Conservation (phyloP, 176 grass and related monocot genomes). For the Poa pratensis region DNA sequence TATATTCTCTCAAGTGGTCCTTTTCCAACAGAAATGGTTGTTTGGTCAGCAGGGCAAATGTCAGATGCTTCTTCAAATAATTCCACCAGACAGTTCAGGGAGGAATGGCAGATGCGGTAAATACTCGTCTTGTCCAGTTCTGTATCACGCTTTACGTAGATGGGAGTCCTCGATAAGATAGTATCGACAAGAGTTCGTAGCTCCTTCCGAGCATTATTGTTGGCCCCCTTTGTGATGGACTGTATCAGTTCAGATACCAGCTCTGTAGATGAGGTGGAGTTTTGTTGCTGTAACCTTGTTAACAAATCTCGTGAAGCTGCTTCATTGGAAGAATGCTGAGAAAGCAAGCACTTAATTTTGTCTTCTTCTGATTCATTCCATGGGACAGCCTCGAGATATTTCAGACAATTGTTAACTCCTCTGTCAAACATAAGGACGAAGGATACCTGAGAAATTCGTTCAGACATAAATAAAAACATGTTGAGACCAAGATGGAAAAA, state of each 20-base stretch:
- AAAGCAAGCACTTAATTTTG: conserved; percentile 65
- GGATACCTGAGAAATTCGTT: conserved; percentile 73
- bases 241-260: conserved; percentile 64
- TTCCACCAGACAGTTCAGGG: conserved; percentile 71
- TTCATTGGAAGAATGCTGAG: conserved; percentile 55
- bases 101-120: conserved; percentile 70
- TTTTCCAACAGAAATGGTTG: conserved; percentile 45
- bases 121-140: conserved; percentile 64
- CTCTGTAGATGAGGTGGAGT: conserved; percentile 52
- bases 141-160: conserved; percentile 60
- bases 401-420: conserved; percentile 70
- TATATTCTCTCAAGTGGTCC: conserved; percentile 63
- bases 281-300: conserved; percentile 56
- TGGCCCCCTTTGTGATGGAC: conserved; percentile 76
- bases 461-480: conserved; percentile 28
- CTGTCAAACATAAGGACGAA: conserved; percentile 87
- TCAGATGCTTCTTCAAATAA: conserved; percentile 71
- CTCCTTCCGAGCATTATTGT: conserved; percentile 70
- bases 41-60: conserved; percentile 34
- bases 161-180: conserved; percentile 67
- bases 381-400: conserved; percentile 84
- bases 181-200: conserved; percentile 66
- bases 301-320: conserved; percentile 53
- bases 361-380: conserved; percentile 90
- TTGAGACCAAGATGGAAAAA: not conserved